Evolutionary conservation across 345 rosid species (phyloP), one percentile per base, ranked within the genome.

Genomic region (Raphanus raphanistrum): DNA sequence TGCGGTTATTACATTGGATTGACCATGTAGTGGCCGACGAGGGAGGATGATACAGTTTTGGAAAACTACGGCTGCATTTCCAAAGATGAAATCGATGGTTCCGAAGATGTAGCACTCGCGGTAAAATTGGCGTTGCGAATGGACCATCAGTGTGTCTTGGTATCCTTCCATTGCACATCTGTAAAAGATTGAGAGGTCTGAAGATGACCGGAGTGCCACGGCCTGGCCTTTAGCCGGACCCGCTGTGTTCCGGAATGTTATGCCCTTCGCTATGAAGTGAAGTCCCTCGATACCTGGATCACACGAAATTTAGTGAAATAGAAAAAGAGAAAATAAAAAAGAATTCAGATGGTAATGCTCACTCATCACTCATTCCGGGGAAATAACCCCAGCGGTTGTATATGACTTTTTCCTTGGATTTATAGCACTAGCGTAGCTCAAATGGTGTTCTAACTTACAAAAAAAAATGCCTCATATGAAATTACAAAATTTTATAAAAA

Each of bases 131-230:
- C 97, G 84, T 50, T 94, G 92, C 0, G 97, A 90, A 63, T 90
- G 98, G 43, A 86, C 87, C 80, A 89, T 88, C n/a, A 94, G 74
- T 3, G 98, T 94, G 84, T 92, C 97, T 84, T 94, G 97, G 78
- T 89, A 92, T 3, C 97, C 96, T 65, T 85, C 88, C 6, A 94
- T 86, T 16, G 88, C 79, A 13, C 97, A 92, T 3, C 82, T 87
- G 84, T 88, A 88, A 84, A 92, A 94, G 50, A 92, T 87, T 0
- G 96, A 90, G 68, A 88, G 92, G 41, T 94, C 97, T 0, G 98
- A 87, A 43, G 90, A 90, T 28, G 98, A 90, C 58, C 97, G 85
- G 61, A 94, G 86, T 17, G 97, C 97, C 8, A 92, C 97, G 4
- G 98, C 98, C 72, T 94, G 98, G 71, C 84, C 84, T 5, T 72